Base-by-base conservation (phyloP, 768 basidiomycete species). In the Hygrophoropsis aurantiaca region DNA sequence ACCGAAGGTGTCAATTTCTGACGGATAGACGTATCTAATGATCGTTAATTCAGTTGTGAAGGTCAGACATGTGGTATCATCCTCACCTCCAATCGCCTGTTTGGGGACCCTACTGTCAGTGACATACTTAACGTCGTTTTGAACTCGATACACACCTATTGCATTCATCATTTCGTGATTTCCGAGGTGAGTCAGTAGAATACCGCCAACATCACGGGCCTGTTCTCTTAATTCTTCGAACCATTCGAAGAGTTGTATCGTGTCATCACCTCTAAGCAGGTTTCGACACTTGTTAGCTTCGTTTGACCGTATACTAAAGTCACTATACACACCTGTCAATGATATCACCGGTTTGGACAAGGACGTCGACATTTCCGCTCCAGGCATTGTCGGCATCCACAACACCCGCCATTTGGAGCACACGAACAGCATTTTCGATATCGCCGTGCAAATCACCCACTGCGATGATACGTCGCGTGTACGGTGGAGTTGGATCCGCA, bases 161-260 rank as follows among this genome's bases (percentile, higher is more conserved):
- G 80, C 82, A 54, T 94, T 94, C 92, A 97, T 97, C 75, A 86
- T 85, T 65, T 98, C 97, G 56, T 99, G 97, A 64, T 99, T 99
- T 20, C 97, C 97, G 26, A 97, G 71, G 45, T 90, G 77, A 11
- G 79, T 83, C 25, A 95, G 60, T 11, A 99, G 75, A 4, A 74
- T 77, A 2, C 90, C 94, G 3, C 91, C 91, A 11, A 65, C 71
- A 0, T 69, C 67, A 4, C 66, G 66, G 1, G 95, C 94, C 63
- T 97, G 83, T 7, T 69, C 77, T 20, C 94, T 81, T 6, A 99
- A 74, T 32, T 69, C 69, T 49, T 94, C 92, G 84, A 98, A 90
- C 80, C 86, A 85, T 23, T 71, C 58, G 64, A 90, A 98, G 9
- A 98, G 73, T 33, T 79, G 75, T 44, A 95, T 90, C 0, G 94